These are phyloP conservation scores for sweet orange (Citrus sinensis) DNA, from an alignment of 345 rosid species.

Conservation along the genomic window DNA sequence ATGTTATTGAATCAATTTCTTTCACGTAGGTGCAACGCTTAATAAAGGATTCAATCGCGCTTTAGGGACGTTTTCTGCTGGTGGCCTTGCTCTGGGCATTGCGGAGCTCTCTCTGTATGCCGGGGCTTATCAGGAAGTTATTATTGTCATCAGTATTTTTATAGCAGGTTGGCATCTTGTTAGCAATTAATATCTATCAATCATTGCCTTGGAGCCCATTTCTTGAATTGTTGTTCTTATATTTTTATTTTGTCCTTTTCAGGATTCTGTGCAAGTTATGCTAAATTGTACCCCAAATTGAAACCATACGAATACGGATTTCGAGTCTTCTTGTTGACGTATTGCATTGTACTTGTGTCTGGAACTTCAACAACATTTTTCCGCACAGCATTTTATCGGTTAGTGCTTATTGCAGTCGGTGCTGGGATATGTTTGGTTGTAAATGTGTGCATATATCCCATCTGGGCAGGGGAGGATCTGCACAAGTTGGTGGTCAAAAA, in stretches of 20 bases:
- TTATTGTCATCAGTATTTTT: slow-evolving; percentile 60
- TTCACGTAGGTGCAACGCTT: slow-evolving; percentile 68
- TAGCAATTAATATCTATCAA: not conserved
- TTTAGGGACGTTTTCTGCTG: slow-evolving; percentile 83
- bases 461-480: slow-evolving; percentile 88
- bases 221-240: no score
- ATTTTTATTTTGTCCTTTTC: not conserved
- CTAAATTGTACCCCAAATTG: slow-evolving; percentile 68
- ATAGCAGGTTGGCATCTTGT: slow-evolving; percentile 53
- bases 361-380: slow-evolving; percentile 56
- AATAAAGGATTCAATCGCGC: slow-evolving; percentile 89
- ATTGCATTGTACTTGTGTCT: slow-evolving; percentile 76
- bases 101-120: slow-evolving; percentile 50
- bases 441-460: slow-evolving; percentile 64
- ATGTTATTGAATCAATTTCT: not conserved
- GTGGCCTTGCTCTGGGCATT: slow-evolving; percentile 71
- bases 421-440: slow-evolving; percentile 58
- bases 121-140: slow-evolving; percentile 43
- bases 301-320: slow-evolving; percentile 79
- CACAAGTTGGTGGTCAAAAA: slow-evolving; percentile 77
- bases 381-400: slow-evolving; percentile 53
- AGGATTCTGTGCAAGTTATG: slow-evolving; percentile 67
- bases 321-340: slow-evolving; percentile 88
- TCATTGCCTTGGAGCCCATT: no score
- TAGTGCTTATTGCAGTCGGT: slow-evolving; percentile 60